A percentile compares a stretch with the other conserved stretches of the same genome.
Evolutionary conservation across 768 basidiomycete species (phyloP).

Genomic region (Coprinellus aureogranulatus): DNA sequence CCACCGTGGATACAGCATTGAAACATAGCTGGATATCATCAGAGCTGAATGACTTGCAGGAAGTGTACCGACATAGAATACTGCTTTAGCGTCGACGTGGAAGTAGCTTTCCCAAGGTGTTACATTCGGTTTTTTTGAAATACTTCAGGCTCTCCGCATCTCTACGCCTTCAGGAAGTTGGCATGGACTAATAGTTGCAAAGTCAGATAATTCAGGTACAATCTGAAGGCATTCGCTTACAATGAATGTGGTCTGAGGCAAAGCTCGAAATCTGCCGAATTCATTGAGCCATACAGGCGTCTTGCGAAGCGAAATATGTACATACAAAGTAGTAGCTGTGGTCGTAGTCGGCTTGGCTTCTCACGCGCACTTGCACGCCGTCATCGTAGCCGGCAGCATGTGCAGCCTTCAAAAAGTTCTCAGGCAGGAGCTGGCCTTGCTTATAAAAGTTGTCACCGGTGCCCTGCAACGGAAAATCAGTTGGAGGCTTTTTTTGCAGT

Average conservation of each 20-base stretch:
- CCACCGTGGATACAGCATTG: conserved; percentile 62
- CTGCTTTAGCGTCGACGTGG: neutral
- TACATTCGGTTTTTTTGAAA: neutral
- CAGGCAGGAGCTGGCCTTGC: conserved; percentile 85
- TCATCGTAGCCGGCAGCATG: conserved; percentile 71
- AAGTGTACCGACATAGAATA: conserved; percentile 59
- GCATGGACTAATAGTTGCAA: conserved; percentile 66
- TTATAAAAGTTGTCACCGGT: conserved; percentile 81
- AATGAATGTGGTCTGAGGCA: conserved; percentile 84
- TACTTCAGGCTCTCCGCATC: neutral
- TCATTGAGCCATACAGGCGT: too few species aligned
- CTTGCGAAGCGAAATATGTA: too few species aligned
- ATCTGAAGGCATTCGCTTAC: conserved; percentile 35
- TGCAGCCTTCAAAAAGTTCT: conserved; percentile 81
- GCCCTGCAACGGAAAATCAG: conserved; percentile 44
- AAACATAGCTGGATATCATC: conserved; percentile 63
- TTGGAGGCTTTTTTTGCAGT: neutral
- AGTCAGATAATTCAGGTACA: conserved; percentile 6
- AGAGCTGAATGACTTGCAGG: conserved; percentile 60
- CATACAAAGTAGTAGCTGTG: conserved; percentile 85
- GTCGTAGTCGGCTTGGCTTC: conserved; percentile 82
- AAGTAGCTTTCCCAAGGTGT: neutral
- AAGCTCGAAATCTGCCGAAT: conserved; percentile 83
- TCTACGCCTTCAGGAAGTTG: conserved; percentile 74
- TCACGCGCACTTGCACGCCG: conserved; percentile 66